A percentile compares a stretch with the other conserved stretches of the same genome.
Evolutionary conservation across 192 early-diverging fungal species (phyloP).

Genomic region (Fimicolochytrium jonesii): DNA sequence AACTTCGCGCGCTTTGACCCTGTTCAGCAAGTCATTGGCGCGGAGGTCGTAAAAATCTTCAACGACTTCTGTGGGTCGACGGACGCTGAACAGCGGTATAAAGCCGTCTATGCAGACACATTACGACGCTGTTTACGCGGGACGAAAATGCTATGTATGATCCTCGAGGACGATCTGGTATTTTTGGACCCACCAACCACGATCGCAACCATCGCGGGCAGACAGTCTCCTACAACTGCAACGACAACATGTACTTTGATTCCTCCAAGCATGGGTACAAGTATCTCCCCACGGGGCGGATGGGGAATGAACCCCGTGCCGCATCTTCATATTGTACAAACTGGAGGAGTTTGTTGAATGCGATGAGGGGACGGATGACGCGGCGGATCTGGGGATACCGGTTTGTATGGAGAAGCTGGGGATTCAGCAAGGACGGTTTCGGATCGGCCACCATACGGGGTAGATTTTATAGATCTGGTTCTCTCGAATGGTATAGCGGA

Average conservation of each 20-base stretch:
- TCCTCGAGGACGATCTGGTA: constrained; percentile 1
- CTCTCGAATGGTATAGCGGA: no score
- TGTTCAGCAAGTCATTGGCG: background rate
- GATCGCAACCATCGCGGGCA: background rate
- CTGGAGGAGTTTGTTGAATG: background rate
- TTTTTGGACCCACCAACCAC: background rate
- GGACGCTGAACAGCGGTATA: background rate
- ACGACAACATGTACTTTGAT: background rate
- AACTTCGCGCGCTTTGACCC: no score
- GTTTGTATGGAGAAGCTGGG: background rate
- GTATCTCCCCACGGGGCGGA: constrained; percentile 5
- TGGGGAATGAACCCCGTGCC: background rate
- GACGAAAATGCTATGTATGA: background rate
- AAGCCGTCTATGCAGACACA: background rate
- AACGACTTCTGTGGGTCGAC: background rate
- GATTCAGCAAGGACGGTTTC: background rate
- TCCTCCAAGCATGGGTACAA: constrained; percentile 6
- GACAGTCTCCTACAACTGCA: background rate
- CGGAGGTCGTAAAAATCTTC: no score
- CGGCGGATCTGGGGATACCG: background rate
- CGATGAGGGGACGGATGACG: background rate
- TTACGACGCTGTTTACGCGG: background rate
- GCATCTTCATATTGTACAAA: background rate
- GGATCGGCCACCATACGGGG: background rate
- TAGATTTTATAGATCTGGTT: no score